Evolutionary conservation across 2,329 filamentous ascomycete genomes (phyloP).

Genomic region (Aspergillus luchuensis): DNA sequence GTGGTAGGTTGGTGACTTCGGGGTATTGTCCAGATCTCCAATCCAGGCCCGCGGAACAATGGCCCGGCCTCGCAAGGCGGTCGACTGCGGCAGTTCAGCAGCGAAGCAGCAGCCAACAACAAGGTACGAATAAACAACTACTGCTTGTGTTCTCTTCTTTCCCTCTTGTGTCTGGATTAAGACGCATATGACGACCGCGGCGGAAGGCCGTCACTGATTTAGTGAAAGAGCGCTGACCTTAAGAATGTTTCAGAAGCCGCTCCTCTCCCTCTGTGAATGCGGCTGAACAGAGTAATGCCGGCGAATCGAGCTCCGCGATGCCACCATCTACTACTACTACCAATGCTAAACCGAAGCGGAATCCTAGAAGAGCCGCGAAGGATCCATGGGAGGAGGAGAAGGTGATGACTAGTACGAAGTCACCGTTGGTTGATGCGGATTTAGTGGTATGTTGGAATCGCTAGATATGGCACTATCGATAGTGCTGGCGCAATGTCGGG

Average conservation of each 20-base stretch:
- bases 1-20: conserved; percentile 1
- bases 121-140: conserved; percentile 21
- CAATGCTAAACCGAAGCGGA: conserved; percentile 33
- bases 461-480: background rate
- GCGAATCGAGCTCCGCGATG: conserved; percentile 30
- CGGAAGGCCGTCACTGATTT: background rate
- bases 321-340: conserved; percentile 17
- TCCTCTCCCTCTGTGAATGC: conserved; percentile 28
- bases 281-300: conserved; percentile 29
- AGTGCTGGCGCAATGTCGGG: background rate
- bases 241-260: conserved; percentile 27
- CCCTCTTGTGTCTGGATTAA: background rate
- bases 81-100: conserved; percentile 34
- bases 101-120: conserved; percentile 13
- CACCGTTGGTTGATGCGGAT: conserved; percentile 39
- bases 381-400: conserved; percentile 43
- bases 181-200: background rate
- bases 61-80: conserved; percentile 40
- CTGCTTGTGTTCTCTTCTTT: background rate
- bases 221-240: conserved; percentile 3
- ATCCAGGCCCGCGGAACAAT: conserved; percentile 27
- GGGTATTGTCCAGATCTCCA: conserved; percentile 26
- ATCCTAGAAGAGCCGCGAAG: conserved; percentile 35
- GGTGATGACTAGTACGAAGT: conserved; percentile 43
- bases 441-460: conserved; percentile 37